Percentiles rank a stretch among this genome's conserved stretches.
phyloP scores from a whole-genome alignment of 805 yeast species.

The Cyberlindnera lachancei region DNA sequence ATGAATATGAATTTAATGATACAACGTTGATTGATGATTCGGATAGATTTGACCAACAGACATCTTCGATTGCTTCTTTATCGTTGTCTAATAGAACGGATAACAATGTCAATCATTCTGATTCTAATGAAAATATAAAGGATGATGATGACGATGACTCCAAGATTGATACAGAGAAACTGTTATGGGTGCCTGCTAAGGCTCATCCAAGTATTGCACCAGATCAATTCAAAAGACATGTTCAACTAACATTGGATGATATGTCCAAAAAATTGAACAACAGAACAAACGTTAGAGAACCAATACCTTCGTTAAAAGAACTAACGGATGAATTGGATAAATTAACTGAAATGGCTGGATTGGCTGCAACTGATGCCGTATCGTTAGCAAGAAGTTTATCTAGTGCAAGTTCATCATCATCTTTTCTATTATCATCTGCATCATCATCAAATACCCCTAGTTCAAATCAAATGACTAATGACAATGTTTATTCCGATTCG shows the following conservation, averaged over 20 bases:
- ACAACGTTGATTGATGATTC: slow-evolving; percentile 2
- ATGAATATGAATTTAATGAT: too few species aligned
- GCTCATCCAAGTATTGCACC: slow-evolving; percentile 95
- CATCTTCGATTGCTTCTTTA: too few species aligned
- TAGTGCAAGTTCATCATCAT: slow-evolving; percentile 52
- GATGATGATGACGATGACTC: slow-evolving; percentile 3
- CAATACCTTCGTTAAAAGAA: slow-evolving; percentile 60
- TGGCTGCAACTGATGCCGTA: slow-evolving; percentile 74
- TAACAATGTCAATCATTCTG: slow-evolving; percentile 1
- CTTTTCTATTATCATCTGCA: slow-evolving; percentile 6
- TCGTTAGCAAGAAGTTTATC: slow-evolving; percentile 77
- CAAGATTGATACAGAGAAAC: slow-evolving; percentile 27
- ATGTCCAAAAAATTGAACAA: slow-evolving; percentile 13
- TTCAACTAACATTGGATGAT: slow-evolving; percentile 35
- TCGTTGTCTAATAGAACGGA: slow-evolving; percentile 5
- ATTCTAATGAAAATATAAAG: background rate
- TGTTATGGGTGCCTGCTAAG: slow-evolving; percentile 94
- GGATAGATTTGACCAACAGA: too few species aligned
- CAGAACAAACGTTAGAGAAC: slow-evolving; percentile 8
- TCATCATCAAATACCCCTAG: background rate
- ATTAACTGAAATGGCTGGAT: slow-evolving; percentile 68
- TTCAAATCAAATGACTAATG: background rate
- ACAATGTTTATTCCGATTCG: too few species aligned
- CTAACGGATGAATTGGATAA: slow-evolving; percentile 70
- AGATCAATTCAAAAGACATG: slow-evolving; percentile 66